Evolutionary conservation across 163 green algal species (phyloP), one percentile per base, ranked within the genome.

Genomic region (Chloromonas sp.): DNA sequence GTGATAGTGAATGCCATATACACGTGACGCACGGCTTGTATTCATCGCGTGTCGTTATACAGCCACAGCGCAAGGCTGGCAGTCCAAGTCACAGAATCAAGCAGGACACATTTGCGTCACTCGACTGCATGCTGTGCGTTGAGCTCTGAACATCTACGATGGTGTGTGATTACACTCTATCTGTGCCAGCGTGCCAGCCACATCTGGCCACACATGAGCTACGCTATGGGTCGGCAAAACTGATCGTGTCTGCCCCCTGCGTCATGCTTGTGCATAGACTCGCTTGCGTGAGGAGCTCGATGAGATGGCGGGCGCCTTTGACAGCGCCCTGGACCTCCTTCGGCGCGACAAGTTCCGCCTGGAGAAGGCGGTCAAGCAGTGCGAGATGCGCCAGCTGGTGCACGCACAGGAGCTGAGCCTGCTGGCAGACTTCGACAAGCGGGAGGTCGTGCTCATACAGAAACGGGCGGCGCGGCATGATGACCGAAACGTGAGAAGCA

Each of bases 381-480:
- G 83, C 8, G 83, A 96, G 81, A 92, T 94, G 81, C 89, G 88
- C 79, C 87, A 90, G 86, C 86, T 97, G 79, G 87, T 94, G 70
- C 84, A 93, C 83, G 70, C 88, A 14, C 90, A 94, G 84, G 93
- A 95, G 87, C 88, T 95, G 60, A 61, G 83, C n/a, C 84, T 95
- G 71, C 90, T 96, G 81, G 91, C 88, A 15, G 91, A 93, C 61
- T 92, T 92, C 84, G 90, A 94, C 85, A 91, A 91, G 76, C 86
- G 86, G n/a, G 92, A 95, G 87, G 83, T 91, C 79, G 87, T 92
- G 78, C 85, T 93, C 61, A 86, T 92, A 79, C 74, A 83, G 5
- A 92, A 94, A 83, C 86, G 85, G 2, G 70, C 92, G 58, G 87
- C 86, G 78, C 95, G 95, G 86, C 71, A 91, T 60, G 90, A 87